Conservation (phyloP, 2,329 filamentous ascomycete species). For the Tympanopsis confertula region DNA sequence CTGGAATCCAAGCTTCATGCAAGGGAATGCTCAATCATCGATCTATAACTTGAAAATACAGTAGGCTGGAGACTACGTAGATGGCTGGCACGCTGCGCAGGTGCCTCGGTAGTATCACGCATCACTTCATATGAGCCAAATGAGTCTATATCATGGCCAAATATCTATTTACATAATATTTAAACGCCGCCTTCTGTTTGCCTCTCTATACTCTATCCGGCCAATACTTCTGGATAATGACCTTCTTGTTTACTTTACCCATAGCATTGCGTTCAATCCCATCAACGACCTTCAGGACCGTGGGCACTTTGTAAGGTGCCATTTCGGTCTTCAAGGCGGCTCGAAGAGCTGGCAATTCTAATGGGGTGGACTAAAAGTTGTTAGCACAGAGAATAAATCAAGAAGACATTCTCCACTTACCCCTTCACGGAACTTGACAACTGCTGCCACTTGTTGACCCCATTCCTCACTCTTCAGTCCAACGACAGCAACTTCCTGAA, state of each 20-base stretch:
- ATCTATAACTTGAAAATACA: too few species aligned
- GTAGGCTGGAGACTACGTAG: too few species aligned
- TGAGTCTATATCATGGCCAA: too few species aligned
- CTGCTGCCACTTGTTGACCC: constrained; percentile 40
- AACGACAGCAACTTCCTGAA: constrained; percentile 39
- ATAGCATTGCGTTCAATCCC: background rate
- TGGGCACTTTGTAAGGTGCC: background rate
- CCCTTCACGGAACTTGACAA: constrained; percentile 14
- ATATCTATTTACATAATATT: too few species aligned
- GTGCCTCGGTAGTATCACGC: too few species aligned
- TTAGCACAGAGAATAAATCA: background rate
- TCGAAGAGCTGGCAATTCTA: constrained; percentile 17
- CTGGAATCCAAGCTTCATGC: too few species aligned
- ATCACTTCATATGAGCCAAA: too few species aligned
- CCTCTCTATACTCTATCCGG: too few species aligned
- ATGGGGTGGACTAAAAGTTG: constrained; percentile 5
- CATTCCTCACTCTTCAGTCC: constrained; percentile 40
- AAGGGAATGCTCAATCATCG: too few species aligned
- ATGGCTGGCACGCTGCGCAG: too few species aligned
- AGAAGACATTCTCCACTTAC: background rate
- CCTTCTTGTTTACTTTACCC: constrained; percentile 22
- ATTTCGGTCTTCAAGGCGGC: constrained; percentile 5
- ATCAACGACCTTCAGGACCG: background rate
- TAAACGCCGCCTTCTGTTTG: too few species aligned
- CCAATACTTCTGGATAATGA: constrained; percentile 22